These are phyloP conservation scores for Acanthamoeba lenticulata DNA, from an alignment of 208 protist genomes.

Conservation along the genomic window DNA sequence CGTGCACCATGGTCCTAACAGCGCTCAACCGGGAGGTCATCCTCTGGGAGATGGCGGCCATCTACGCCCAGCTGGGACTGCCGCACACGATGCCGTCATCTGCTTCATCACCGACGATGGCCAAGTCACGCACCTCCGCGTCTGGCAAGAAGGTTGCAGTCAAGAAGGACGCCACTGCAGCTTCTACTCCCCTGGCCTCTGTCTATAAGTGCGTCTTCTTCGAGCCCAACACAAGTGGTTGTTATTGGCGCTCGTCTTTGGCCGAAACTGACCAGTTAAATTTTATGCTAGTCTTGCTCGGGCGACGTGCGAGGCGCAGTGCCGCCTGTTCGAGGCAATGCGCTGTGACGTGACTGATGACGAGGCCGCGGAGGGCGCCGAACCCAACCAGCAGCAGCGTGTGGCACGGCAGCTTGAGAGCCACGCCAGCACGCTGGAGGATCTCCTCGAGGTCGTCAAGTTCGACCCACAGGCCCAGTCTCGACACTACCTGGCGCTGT, in stretches of 20 bases:
- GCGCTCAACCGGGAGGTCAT: constrained; percentile 7
- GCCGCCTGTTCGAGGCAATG: neutral
- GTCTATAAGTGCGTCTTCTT: constrained; percentile 3
- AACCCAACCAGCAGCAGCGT: neutral
- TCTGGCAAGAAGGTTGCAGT: neutral
- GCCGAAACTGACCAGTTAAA: neutral
- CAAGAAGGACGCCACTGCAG: neutral
- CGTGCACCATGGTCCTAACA: too few relatives aligned
- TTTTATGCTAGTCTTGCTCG: neutral
- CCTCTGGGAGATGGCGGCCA: constrained; percentile 25
- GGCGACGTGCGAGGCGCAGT: neutral
- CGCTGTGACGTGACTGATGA: neutral
- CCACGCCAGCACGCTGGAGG: neutral
- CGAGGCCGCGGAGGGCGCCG: neutral
- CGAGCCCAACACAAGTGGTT: neutral
- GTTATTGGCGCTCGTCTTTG: neutral
- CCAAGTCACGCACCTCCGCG: neutral
- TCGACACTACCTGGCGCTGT: neutral
- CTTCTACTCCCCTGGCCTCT: neutral
- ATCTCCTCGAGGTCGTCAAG: neutral
- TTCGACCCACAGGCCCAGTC: neutral
- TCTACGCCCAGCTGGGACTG: constrained; percentile 19
- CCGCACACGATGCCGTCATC: neutral
- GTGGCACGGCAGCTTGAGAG: neutral
- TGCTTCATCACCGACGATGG: too few relatives aligned